Evolutionary conservation across 2,329 filamentous ascomycete genomes (phyloP), one percentile per base, ranked within the genome.

Genomic region (Colletotrichum aenigma): DNA sequence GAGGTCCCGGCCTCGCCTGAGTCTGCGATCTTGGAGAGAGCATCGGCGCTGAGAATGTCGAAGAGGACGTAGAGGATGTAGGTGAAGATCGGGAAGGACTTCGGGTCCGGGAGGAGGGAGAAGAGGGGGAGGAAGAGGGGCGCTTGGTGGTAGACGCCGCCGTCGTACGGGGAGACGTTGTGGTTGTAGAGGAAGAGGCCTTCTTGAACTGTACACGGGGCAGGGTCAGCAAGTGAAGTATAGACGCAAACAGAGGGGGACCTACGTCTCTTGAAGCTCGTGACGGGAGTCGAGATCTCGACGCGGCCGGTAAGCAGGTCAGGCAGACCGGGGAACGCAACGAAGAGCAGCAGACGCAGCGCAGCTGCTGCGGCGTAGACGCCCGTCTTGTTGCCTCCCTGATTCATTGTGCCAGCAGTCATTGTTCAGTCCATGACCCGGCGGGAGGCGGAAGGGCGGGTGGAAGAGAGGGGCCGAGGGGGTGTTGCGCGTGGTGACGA

Each of bases 91-190:
- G 95, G 93, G 81, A 92, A 92, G 68, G 86, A 83, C 77, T 89
- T 86, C 65, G 92, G 89, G 82, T 93, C 91, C 12, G 97, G 96
- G 60, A 99, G 90, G 60, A 98, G 90, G 43, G 95, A 95, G 88
- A 98, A 98, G 78, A 98, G 90, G 61, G 96, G 95, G 75, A 99
- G 92, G 55, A 99, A 91, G 72, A 99, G 89, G 64, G 97, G 97
- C 56, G 96, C 95, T 89, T 98, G 90, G 85, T 92, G 90, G 84
- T 91, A 93, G 82, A 93, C 95, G 80, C 97, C 97, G 78, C 97
- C 97, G 84, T 99, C 96, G 87, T 98, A 99, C 2, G 97, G 97
- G 76, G 96, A 98, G 73, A 98, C 95, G 87, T 98, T 97, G 84
- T 97, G 95, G 78, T 95, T 96, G 85, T 98, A 98, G 26, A 99